phyloP scores from a whole-genome alignment of 257 asterid genomes.

The Dorcoceras hygrometricum region DNA sequence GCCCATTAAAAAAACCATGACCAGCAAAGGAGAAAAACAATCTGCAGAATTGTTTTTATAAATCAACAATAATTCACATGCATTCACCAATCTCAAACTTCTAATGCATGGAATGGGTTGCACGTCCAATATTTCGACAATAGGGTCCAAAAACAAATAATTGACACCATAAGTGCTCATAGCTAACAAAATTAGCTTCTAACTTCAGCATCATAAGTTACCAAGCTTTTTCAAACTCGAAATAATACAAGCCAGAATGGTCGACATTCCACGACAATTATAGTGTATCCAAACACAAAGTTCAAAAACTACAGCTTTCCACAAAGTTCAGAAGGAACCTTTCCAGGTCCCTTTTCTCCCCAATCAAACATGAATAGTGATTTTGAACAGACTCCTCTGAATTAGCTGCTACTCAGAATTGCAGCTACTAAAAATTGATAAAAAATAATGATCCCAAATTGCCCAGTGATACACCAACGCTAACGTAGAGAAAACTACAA shows the following conservation, averaged over 20 bases:
- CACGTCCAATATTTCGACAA: too few relatives aligned
- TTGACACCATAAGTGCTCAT: neutral
- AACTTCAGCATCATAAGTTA: neutral
- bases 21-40: neutral
- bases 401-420: neutral
- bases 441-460: neutral
- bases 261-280: neutral
- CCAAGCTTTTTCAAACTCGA: neutral
- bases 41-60: too few relatives aligned
- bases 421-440: neutral
- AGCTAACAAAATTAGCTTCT: neutral
- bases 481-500: neutral
- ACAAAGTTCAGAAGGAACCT: neutral
- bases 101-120: neutral
- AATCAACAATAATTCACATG: too few relatives aligned
- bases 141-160: neutral
- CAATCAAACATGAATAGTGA: too few relatives aligned
- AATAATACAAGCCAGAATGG: neutral
- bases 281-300: neutral
- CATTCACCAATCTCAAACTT: neutral
- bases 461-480: slow-evolving; percentile 14
- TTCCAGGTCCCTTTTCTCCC: neutral
- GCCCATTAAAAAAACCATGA: slow-evolving; percentile 1
- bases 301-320: neutral
- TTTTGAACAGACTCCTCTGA: neutral